These are phyloP conservation scores for Vickermania ingenoplastis DNA, from an alignment of 208 protist species.

Conservation along the genomic window DNA sequence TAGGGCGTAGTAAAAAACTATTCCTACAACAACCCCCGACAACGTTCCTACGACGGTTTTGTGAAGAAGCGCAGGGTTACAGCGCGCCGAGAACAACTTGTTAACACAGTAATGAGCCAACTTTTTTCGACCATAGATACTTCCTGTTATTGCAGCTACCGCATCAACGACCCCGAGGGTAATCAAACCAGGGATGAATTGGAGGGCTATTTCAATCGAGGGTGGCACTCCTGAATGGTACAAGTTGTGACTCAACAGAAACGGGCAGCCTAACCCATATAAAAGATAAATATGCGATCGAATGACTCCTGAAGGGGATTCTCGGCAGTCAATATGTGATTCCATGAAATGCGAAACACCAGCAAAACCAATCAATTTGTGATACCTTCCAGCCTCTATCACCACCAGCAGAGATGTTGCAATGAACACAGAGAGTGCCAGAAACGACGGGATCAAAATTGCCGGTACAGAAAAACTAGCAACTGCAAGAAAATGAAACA, in stretches of 20 bases:
- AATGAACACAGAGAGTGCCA: conserved; percentile 64
- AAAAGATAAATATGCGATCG: conserved; percentile 87
- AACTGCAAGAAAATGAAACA: conserved; percentile 87
- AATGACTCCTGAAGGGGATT: conserved; percentile 49
- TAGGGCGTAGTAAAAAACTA: conserved; percentile 61
- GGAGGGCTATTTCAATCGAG: conserved; percentile 62
- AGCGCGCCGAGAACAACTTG: conserved; percentile 57
- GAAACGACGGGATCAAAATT: conserved; percentile 74
- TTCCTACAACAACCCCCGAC: conserved; percentile 54
- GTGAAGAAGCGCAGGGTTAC: conserved; percentile 78
- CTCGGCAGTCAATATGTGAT: conserved; percentile 68
- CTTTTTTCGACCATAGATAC: conserved; percentile 17
- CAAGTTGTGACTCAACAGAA: conserved; percentile 68
- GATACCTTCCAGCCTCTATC: conserved; percentile 56
- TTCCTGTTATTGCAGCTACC: conserved; percentile 73
- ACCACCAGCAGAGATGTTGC: conserved; percentile 41
- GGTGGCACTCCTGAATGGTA: conserved; percentile 16
- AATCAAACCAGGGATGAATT: conserved; percentile 75
- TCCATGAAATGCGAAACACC: conserved; percentile 39
- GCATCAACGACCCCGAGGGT: conserved; percentile 82
- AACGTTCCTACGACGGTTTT: conserved; percentile 84
- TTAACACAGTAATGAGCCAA: conserved; percentile 74
- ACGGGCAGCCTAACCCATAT: conserved; percentile 54
- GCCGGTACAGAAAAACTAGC: conserved; percentile 62
- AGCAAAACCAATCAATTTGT: conserved; percentile 50